These are phyloP conservation scores for Oenanthe javanica DNA, from an alignment of 140 eudicot species.

Conservation along the genomic window DNA sequence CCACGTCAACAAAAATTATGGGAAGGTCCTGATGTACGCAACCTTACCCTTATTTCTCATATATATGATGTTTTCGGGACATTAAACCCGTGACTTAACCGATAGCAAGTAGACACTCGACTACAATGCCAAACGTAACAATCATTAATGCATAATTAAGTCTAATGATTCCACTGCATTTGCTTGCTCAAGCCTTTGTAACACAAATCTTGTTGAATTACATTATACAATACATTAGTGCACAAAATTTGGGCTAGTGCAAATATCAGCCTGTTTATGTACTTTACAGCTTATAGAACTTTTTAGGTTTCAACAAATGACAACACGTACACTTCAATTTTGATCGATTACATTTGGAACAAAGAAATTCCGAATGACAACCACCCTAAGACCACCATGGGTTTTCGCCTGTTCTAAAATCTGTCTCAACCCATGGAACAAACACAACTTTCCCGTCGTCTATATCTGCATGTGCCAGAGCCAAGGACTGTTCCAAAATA, in stretches of 20 bases:
- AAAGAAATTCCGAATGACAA: neutral
- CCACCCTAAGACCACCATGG: conserved; percentile 72
- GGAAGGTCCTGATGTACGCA: neutral
- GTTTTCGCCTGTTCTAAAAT: conserved; percentile 74
- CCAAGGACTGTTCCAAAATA: conserved; percentile 60
- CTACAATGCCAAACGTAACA: neutral
- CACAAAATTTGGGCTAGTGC: conserved; percentile 9
- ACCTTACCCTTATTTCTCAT: neutral
- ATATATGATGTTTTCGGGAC: neutral
- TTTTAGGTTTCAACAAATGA: conserved; percentile 6
- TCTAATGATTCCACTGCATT: neutral
- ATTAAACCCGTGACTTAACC: neutral
- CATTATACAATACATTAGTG: neutral
- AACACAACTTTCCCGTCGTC: conserved; percentile 75
- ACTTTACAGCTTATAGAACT: conserved; percentile 12
- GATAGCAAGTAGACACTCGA: neutral
- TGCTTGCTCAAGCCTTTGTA: neutral
- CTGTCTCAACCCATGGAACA: conserved; percentile 75
- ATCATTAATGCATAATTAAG: neutral
- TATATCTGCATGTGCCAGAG: conserved; percentile 66
- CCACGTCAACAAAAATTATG: no score
- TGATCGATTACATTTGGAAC: neutral
- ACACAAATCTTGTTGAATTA: neutral
- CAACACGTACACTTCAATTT: neutral
- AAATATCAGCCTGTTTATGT: conserved; percentile 4